These are phyloP conservation scores for Epichloe aotearoae DNA, from an alignment of 2,329 filamentous ascomycete species.

Conservation along the genomic window DNA sequence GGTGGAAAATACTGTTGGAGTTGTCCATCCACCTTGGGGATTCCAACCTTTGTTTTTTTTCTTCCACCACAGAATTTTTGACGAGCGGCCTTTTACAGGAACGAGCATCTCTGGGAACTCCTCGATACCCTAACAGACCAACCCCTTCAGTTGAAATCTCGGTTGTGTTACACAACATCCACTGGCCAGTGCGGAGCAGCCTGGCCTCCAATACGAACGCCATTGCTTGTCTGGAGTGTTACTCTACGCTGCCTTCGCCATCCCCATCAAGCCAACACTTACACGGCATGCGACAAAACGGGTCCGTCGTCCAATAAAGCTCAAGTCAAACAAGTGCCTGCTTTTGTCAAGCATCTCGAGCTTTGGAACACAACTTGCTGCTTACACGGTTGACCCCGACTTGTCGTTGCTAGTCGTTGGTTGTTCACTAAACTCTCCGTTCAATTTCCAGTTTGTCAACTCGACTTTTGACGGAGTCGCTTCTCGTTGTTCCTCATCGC, in stretches of 20 bases:
- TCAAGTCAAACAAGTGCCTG: neutral
- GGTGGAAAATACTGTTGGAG: neutral
- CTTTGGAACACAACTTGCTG: neutral
- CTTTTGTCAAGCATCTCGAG: neutral
- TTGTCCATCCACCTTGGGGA: neutral
- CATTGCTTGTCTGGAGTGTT: neutral
- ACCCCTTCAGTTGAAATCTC: neutral
- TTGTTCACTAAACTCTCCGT: neutral
- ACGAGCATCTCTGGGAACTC: neutral
- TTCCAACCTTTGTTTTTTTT: neutral
- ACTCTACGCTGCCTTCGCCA: neutral
- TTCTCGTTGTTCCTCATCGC: neutral
- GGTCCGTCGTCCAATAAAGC: constrained; percentile 1
- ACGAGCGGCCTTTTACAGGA: neutral
- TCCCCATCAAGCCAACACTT: constrained; percentile 5
- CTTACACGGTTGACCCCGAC: neutral
- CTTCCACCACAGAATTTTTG: neutral
- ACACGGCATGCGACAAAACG: constrained; percentile 12
- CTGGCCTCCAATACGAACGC: neutral
- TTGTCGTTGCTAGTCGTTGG: neutral
- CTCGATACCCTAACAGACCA: neutral
- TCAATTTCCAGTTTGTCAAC: neutral
- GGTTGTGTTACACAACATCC: constrained; percentile 4
- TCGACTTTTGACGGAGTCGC: neutral
- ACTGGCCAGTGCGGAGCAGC: neutral